These are phyloP conservation scores for Leishmania tarentolae DNA, from an alignment of 208 protist genomes.

Conservation along the genomic window DNA sequence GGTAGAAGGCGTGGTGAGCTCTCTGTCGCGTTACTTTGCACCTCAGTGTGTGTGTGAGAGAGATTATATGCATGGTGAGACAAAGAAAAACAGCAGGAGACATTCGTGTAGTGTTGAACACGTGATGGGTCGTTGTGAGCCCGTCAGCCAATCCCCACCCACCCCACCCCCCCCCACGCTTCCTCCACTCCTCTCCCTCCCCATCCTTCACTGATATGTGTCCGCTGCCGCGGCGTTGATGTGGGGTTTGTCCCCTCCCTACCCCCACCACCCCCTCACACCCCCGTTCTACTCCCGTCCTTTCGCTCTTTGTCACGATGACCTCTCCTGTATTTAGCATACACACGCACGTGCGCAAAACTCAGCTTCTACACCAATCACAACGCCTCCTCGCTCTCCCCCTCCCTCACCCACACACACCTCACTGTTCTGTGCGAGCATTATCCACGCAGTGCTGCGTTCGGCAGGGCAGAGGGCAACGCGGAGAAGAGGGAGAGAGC, in stretches of 20 bases:
- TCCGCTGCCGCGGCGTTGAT: slow-evolving; percentile 1
- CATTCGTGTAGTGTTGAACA: neutral
- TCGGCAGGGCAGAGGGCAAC: neutral
- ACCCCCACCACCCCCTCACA: neutral
- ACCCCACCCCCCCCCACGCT: neutral
- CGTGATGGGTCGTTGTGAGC: neutral
- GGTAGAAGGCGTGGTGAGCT: neutral
- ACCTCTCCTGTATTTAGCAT: neutral
- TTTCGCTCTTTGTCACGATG: neutral
- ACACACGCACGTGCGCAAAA: neutral
- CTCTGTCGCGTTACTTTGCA: neutral
- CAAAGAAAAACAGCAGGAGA: neutral
- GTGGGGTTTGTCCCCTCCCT: neutral
- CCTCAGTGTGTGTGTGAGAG: neutral
- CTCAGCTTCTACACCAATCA: neutral
- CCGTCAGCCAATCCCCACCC: neutral
- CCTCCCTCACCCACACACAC: neutral
- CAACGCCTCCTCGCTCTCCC: neutral
- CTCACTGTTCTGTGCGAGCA: neutral
- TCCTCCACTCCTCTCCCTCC: neutral
- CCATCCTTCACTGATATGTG: neutral
- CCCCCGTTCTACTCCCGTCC: neutral
- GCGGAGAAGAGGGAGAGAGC: neutral
- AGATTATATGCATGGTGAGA: neutral
- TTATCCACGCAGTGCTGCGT: neutral